A percentile compares a stretch with the other conserved stretches of the same genome.
These are phyloP conservation scores for peach (Prunus persica) DNA, from an alignment of 306 rosid genomes.

Conservation along the genomic window Prunus_persica_NCBIv2 NC_034009.1:37857001-37857500, in stretches of 20 bases:
- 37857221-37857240: constrained; percentile 99
- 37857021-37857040: constrained; percentile 8
- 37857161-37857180: constrained; percentile 82
- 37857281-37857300: constrained; percentile 60
- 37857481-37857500: not conserved
- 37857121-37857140: constrained; percentile 90
- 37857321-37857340: constrained; percentile 74
- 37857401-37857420: constrained; percentile 40
- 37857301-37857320: constrained; percentile 81
- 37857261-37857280: constrained; percentile 74
- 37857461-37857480: not conserved
- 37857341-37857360: constrained; percentile 95
- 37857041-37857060: not conserved
- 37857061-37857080: not conserved
- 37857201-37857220: constrained; percentile 78
- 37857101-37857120: constrained; percentile 11
- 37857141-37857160: constrained; percentile 91
- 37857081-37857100: not conserved
- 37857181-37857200: constrained; percentile 75
- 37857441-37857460: not conserved
- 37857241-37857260: constrained; percentile 82
- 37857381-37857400: constrained; percentile 72
- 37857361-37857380: constrained; percentile 71
- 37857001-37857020: constrained; percentile 43
- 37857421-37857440: constrained; percentile 8